Evolutionary conservation across 768 basidiomycete genomes (phyloP).

Genomic region (Lyophyllum shimeji): DNA sequence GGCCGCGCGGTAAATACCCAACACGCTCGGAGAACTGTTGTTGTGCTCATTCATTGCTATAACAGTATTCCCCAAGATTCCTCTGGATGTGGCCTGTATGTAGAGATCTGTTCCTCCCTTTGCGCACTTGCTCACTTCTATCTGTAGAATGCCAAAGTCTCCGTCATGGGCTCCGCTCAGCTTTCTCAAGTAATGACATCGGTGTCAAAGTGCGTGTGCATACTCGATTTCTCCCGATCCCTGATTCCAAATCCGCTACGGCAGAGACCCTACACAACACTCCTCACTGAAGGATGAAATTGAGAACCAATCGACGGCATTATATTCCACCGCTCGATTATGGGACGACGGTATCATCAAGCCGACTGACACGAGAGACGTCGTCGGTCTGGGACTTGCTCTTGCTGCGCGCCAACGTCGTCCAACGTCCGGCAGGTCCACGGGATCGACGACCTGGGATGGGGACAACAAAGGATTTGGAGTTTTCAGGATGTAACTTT

Average conservation of each 20-base stretch:
- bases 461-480: conserved; percentile 75
- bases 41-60: conserved; percentile 3
- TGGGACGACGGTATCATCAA: conserved; percentile 95
- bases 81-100: conserved; percentile 98
- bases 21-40: not conserved
- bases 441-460: conserved; percentile 61
- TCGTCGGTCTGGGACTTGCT: conserved; percentile 84
- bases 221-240: not conserved
- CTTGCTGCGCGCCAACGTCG: conserved; percentile 57
- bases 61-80: conserved; percentile 89
- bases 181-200: conserved; percentile 91
- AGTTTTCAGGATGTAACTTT: conserved; percentile 90
- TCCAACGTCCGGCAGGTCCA: conserved; percentile 10
- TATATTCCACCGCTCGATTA: conserved; percentile 88
- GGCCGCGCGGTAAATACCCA: conserved; percentile 75
- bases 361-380: conserved; percentile 86
- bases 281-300: conserved; percentile 75
- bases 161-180: conserved; percentile 94
- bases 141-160: conserved; percentile 81
- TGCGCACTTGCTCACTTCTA: conserved; percentile 9
- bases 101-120: conserved; percentile 14
- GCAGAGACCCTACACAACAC: conserved; percentile 80
- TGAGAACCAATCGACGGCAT: conserved; percentile 82
- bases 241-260: not conserved
- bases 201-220: conserved; percentile 65